phyloP scores from a whole-genome alignment of 352 stramenopile species.

The Globisporangium nagaii region DNA sequence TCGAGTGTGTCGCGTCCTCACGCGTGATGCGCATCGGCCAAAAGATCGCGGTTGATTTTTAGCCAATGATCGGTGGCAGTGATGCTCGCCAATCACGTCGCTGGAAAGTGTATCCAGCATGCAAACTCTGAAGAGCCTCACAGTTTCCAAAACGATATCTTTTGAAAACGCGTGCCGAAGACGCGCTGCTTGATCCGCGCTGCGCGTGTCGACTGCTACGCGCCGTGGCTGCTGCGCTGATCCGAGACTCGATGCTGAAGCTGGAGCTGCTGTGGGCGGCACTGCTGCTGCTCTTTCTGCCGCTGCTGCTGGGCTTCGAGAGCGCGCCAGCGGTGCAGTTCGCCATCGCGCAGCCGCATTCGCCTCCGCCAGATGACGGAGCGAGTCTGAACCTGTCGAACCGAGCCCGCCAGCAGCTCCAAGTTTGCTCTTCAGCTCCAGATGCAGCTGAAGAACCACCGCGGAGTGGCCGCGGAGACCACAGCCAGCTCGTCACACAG shows the following conservation, averaged over 20 bases:
- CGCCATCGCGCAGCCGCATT: neutral
- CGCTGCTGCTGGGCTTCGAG: neutral
- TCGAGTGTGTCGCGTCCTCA: too few relatives aligned
- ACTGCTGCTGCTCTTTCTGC: neutral
- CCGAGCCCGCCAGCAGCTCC: neutral
- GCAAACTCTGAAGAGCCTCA: too few relatives aligned
- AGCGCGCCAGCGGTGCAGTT: neutral
- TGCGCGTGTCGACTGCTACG: too few relatives aligned
- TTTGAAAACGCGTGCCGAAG: too few relatives aligned
- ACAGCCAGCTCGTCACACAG: neutral
- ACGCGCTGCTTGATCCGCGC: too few relatives aligned
- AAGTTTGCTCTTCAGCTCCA: neutral
- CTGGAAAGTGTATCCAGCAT: neutral
- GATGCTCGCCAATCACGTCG: neutral
- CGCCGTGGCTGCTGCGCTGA: too few relatives aligned
- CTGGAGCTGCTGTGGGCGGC: neutral
- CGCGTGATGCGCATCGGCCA: too few relatives aligned
- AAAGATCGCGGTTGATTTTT: too few relatives aligned
- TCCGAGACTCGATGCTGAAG: neutral
- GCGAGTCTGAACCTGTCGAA: neutral
- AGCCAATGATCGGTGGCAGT: neutral
- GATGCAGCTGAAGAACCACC: neutral
- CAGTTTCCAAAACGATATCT: too few relatives aligned
- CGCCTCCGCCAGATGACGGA: neutral
- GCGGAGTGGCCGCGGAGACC: too few relatives aligned